A percentile compares a stretch with the other conserved stretches of the same genome.
These are phyloP conservation scores for Tolypocladium cylindrosporum DNA, from an alignment of 2,329 filamentous ascomycete species.

Conservation along the genomic window DNA sequence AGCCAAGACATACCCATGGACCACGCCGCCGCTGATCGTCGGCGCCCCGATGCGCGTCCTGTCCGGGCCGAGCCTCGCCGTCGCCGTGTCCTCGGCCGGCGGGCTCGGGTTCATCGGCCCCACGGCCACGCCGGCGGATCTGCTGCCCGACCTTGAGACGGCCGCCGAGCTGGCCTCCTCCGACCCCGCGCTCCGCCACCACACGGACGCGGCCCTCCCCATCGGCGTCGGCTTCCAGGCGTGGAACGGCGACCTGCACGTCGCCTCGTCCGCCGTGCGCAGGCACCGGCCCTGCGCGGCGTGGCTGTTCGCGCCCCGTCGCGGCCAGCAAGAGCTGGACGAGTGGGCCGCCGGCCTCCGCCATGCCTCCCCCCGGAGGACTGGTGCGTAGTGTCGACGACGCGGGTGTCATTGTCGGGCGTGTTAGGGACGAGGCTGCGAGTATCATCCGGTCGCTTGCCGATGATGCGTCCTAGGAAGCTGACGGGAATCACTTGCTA, in stretches of 20 bases:
- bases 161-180: conserved; percentile 12
- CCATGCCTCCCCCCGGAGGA: no score
- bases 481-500: neutral
- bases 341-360: no score
- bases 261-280: no score
- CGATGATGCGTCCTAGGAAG: neutral
- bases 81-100: conserved; percentile 59
- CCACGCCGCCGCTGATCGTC: conserved; percentile 39
- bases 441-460: conserved; percentile 4
- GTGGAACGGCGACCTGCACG: no score
- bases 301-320: no score
- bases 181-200: conserved; percentile 4
- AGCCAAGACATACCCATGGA: conserved; percentile 14
- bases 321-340: no score
- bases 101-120: conserved; percentile 47
- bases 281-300: no score
- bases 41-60: conserved; percentile 62
- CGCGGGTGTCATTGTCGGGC: conserved; percentile 27
- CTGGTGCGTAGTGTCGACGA: conserved; percentile 28
- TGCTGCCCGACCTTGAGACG: conserved; percentile 18
- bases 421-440: conserved; percentile 17
- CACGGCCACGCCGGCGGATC: conserved; percentile 21
- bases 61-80: conserved; percentile 42
- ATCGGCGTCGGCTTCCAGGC: no score
- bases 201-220: neutral